Evolutionary conservation across 345 rosid genomes (phyloP).

Genomic region (Garcia nutans): DNA sequence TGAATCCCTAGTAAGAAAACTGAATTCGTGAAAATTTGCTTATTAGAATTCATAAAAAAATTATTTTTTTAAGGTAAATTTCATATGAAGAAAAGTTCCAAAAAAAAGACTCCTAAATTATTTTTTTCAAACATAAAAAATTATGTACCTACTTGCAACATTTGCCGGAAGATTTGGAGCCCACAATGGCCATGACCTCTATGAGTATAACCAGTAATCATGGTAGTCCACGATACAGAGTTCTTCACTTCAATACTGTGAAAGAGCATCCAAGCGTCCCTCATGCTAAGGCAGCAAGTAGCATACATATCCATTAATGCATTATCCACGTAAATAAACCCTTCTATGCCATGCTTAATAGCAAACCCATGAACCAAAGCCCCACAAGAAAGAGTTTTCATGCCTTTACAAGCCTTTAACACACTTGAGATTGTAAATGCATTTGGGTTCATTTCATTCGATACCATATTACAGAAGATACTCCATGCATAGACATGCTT

Average conservation of each 20-base stretch:
- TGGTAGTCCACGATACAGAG: constrained; percentile 76
- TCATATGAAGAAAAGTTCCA: too few species aligned
- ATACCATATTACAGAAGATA: constrained; percentile 60
- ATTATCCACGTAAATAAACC: constrained; percentile 65
- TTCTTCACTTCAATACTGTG: constrained; percentile 47
- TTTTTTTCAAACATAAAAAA: too few species aligned
- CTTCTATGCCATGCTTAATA: constrained; percentile 58
- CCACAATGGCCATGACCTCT: constrained; percentile 62
- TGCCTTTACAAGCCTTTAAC: constrained; percentile 69
- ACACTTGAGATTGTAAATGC: constrained; percentile 66
- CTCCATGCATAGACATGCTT: constrained; percentile 48
- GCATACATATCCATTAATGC: constrained; percentile 75
- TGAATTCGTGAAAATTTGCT: too few species aligned
- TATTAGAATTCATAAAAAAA: too few species aligned
- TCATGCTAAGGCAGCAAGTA: constrained; percentile 55
- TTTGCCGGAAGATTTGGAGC: constrained; percentile 58
- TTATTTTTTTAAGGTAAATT: too few species aligned
- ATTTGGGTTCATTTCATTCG: constrained; percentile 45
- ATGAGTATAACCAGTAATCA: constrained; percentile 82
- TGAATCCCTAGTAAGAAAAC: neutral
- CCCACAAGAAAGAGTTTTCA: constrained; percentile 53
- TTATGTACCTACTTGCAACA: constrained; percentile 52
- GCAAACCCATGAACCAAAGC: constrained; percentile 62
- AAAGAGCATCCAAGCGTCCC: constrained; percentile 59
- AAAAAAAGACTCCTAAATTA: too few species aligned